Conservation (phyloP, 345 rosid species). For the Sisymbrium irio region DNA sequence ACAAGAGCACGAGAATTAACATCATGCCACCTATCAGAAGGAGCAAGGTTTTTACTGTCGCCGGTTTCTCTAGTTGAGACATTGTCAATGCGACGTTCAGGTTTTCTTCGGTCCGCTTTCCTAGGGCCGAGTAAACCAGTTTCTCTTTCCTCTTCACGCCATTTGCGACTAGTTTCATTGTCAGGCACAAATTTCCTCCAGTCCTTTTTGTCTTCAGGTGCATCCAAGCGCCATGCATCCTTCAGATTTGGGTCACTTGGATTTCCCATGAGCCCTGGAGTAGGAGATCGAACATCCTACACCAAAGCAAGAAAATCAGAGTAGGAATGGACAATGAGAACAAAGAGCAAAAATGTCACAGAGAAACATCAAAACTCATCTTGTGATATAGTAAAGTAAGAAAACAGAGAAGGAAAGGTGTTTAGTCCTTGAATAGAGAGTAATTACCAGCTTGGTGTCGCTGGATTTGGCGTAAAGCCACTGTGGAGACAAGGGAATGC, state of each 20-base stretch:
- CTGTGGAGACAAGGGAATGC: constrained; percentile 92
- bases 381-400: background rate
- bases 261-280: constrained; percentile 42
- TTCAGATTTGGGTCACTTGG: constrained; percentile 51
- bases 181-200: constrained; percentile 53
- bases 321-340: background rate
- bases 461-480: constrained; percentile 84
- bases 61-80: constrained; percentile 32
- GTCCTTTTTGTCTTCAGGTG: constrained; percentile 63
- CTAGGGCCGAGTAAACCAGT: constrained; percentile 60
- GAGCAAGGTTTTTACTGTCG: constrained; percentile 52
- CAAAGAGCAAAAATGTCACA: background rate
- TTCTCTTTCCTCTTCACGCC: constrained; percentile 92
- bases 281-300: constrained; percentile 57
- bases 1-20: constrained; percentile 52
- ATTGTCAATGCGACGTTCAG: constrained; percentile 49
- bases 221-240: constrained; percentile 69
- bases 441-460: constrained; percentile 53
- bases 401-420: background rate
- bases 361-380: background rate
- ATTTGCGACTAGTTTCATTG: constrained; percentile 54
- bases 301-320: constrained; percentile 8
- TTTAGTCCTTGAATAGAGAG: background rate
- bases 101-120: constrained; percentile 58
- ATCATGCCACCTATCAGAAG: constrained; percentile 77